phyloP scores from a whole-genome alignment of 2,329 filamentous ascomycete genomes.

The Talaromyces sp. region DNA sequence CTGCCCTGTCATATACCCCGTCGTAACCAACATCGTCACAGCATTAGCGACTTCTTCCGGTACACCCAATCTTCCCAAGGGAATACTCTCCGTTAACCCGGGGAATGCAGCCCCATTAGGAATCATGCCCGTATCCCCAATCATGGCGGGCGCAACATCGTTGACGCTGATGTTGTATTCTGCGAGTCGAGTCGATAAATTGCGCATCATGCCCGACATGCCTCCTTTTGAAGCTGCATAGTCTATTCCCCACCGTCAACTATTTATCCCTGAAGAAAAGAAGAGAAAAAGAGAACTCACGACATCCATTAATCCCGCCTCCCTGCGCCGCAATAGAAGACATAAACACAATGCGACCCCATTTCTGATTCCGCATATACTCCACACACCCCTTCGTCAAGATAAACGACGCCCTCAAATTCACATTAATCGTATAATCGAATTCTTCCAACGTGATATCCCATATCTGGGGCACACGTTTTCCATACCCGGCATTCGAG shows the following conservation, averaged over 20 bases:
- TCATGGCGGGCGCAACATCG: conserved; percentile 65
- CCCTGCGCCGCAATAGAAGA: conserved; percentile 60
- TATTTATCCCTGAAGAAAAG: too few relatives aligned
- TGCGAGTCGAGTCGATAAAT: conserved; percentile 56
- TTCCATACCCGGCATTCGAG: conserved; percentile 62
- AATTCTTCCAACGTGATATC: conserved; percentile 62
- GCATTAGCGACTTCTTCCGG: conserved; percentile 58
- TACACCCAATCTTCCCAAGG: conserved; percentile 53
- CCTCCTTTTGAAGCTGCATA: conserved; percentile 59
- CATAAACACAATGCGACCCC: conserved; percentile 62
- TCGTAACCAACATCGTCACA: conserved; percentile 56
- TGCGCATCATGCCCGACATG: conserved; percentile 61
- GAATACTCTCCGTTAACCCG: conserved; percentile 56
- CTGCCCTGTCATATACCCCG: conserved; percentile 58
- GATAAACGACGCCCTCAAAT: conserved; percentile 58
- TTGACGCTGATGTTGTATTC: conserved; percentile 61
- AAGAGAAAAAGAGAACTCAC: conserved; percentile 21
- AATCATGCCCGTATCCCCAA: conserved; percentile 60
- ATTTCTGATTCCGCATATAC: conserved; percentile 54
- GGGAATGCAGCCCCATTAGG: conserved; percentile 54
- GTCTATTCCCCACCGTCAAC: conserved; percentile 23
- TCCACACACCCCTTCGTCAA: conserved; percentile 57
- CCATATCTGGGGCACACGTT: conserved; percentile 51
- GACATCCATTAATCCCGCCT: conserved; percentile 59
- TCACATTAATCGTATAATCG: conserved; percentile 58